Base-by-base conservation (phyloP, 306 rosid genomes). In the Trichosanthes cucumerina region DNA sequence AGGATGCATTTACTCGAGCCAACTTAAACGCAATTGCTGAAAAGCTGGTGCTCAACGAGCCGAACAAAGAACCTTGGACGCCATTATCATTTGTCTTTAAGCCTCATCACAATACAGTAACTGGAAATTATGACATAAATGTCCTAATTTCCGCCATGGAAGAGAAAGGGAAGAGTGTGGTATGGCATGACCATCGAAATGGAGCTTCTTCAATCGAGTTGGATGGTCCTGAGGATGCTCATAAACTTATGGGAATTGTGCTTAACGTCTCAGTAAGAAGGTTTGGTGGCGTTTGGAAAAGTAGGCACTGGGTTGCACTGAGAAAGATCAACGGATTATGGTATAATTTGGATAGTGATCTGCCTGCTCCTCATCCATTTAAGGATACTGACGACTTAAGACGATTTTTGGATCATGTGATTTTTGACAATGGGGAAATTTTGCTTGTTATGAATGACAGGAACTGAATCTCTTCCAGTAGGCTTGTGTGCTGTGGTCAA, bases 321-420 rank as follows among this genome's bases (percentile, higher is more conserved):
- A 91, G 90, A 90, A 90, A 84, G 86, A 77, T 92, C 69, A 79
- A 78, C 46, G 93, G 89, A 59, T 83, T 78, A 76, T 88, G 98
- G 98, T 91, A 86, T 79, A 91, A 92, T 84, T 88, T 96, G 89
- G 99, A 96, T 63, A 91, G 99, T 73, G 99, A 92, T 84, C 91
- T 88, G 79, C 33, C 50, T 78, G 84, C 82, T 24, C 97, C 98
- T 47, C 68, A 78, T 82, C 43, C 91, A 73, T 96, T 91, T 69
- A 81, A 80, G 69, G 90, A 82, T 78, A 21, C 82, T 1, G 82
- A 85, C 4, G 79, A 90, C 78, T 83, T 90, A 15, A 86, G 90
- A 79, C 79, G 79, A 46, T 92, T 87, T 79, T 84, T 96, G 88
- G 98, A 90, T 86, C 72, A 31, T 64, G 79, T 83, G 54, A 86